Base-by-base conservation (phyloP, 163 green algal genomes). In the Picocystis sp. region DNA sequence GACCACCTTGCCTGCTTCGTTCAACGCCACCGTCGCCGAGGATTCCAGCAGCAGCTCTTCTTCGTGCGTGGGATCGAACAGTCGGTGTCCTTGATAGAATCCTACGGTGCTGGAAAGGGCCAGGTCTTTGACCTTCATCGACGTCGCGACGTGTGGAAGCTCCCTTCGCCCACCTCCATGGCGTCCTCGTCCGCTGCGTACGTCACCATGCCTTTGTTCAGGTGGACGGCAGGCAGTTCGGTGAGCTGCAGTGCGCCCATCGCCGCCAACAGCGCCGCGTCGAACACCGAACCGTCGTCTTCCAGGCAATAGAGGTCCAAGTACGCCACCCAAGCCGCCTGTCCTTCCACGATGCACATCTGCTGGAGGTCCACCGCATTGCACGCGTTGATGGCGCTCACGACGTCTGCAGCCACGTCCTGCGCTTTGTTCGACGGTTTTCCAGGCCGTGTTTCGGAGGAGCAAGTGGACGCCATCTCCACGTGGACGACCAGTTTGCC, bases 251-350 rank as follows among this genome's bases (percentile, higher is more conserved):
- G 63, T 8, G 75, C 74, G 10, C 69, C 69, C 3, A 81, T 29
- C 12, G 64, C 65, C 0, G 79, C 77, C 13, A 89, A 64, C 55
- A 87, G 55, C 22, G 49, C 52, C 22, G 67, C 73, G 38, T 91
- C 81, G 5, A 81, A 25, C 21, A 89, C 45, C 1, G 45, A 49
- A 22, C 81, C 81, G 53, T 80, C 77, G 19, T 66, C 65, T 44
- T 87, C 72, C 15, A 88, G 64, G 2, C 87, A 55, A 52, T 84
- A 84, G 0, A 86, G 43, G 57, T 87, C 76, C 2, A 86, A 42
- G 47, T 75, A 70, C 2, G 69, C 50, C 11, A 58, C 49, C 72
- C 77, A 87, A 3, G 67, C 71, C 1, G 69, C 66, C 33, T 61
- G 66, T 11, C 65, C 65, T 10, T 56, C 10, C 10, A 54, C 53